Conservation (phyloP, 106 monocot genomes). For the Platanthera zijinensis region DNA sequence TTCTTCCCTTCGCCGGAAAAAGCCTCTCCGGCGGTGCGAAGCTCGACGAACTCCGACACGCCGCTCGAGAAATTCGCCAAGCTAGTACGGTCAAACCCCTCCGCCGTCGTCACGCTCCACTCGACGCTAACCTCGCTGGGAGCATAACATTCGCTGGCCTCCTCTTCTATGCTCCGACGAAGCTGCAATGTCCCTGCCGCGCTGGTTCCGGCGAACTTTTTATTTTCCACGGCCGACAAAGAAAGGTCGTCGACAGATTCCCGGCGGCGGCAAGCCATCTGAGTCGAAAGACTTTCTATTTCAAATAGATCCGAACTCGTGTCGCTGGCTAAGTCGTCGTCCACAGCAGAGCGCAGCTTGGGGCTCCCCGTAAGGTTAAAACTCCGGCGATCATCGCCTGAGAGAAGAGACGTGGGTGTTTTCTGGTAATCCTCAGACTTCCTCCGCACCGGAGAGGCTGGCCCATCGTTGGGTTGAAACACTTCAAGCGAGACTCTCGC, state of each 20-base stretch:
- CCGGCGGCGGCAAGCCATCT: neutral
- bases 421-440: neutral
- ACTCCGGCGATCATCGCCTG: neutral
- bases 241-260: neutral
- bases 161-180: conserved; percentile 6
- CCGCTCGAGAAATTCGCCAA: conserved; percentile 46
- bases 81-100: conserved; percentile 44
- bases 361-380: neutral
- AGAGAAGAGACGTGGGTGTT: neutral
- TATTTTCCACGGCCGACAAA: neutral
- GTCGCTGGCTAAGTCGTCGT: conserved; percentile 34
- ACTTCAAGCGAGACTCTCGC: conserved; percentile 41
- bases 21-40: neutral
- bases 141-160: conserved; percentile 35
- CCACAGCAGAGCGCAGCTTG: neutral
- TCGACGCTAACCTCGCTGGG: conserved; percentile 78
- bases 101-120: conserved; percentile 74
- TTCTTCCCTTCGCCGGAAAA: conserved; percentile 1
- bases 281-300: conserved; percentile 39
- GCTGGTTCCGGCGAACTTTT: neutral
- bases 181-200: neutral
- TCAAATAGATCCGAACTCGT: conserved; percentile 78
- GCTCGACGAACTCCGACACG: conserved; percentile 15
- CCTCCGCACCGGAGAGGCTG: neutral
- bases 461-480: conserved; percentile 19